Evolutionary conservation across 192 early-diverging fungal genomes (phyloP), one percentile per base, ranked within the genome.

Genomic region (Linnemannia hyalina): DNA sequence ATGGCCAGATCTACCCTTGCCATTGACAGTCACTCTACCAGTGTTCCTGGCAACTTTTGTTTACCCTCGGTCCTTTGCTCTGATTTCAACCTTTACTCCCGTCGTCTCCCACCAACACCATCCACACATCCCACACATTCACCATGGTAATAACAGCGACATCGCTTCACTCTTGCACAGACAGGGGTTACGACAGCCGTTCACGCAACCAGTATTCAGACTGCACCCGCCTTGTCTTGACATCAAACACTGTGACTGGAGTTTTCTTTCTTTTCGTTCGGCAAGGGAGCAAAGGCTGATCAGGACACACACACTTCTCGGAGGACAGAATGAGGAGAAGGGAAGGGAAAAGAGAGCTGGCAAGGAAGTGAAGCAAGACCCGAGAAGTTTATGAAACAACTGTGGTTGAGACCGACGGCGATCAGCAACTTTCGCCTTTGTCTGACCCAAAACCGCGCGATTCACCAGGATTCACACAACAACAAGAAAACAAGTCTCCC

Each of bases 81-180:
- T 65, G 60, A 65, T 65, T 70, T 73, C 71, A 73, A 15, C 44
- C 69, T 70, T 70, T 46, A 73, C 71, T 46, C 44, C 71, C 44
- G 41, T 73, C 42, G 41, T 73, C 40, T 35, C 35, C 69, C 23
- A 47, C 44, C 40, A 20, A 41, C 10, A 18, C 40, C 71, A 73
- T 73, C 42, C 16, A 38, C 71, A 65, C 29, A 65, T 65, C 60
- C 57, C 26, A 65, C 29, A 65, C 29, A 65, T 65, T 32, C 42
- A 73, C 71, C 71, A 73, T 73, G 71, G 71, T 73, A 73, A 73
- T 49, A 46, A 42, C 69, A 23, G 35, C 69, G 42, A 70, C 15
- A 13, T 9, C 10, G 6, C 38, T 29, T 52, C 44, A 35, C 60
- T 57, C 6, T 57, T 8, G 52, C 16, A 18, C 16, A 55, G 7